Evolutionary conservation across 1,284 basidiomycete species (phyloP).

Genomic region (Phylloporus gajari): DNA sequence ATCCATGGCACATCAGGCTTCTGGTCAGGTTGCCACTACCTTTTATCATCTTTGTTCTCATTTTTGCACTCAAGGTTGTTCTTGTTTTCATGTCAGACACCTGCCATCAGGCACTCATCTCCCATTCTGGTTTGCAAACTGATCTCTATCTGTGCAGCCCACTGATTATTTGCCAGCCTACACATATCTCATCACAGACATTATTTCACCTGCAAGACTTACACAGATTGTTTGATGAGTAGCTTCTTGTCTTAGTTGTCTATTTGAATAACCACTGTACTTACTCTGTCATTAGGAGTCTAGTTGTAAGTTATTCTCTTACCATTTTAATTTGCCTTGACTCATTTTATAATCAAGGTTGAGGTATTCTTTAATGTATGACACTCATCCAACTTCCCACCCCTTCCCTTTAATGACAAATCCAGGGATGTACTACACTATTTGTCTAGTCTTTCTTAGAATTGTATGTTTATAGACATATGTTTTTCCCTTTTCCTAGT

Average conservation of each 20-base stretch:
- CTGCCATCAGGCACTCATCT: constrained; percentile 66
- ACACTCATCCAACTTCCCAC: background rate
- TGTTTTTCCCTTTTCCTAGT: constrained; percentile 10
- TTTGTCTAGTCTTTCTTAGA: constrained; percentile 51
- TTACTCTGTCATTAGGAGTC: constrained; percentile 51
- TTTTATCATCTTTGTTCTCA: background rate
- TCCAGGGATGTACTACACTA: constrained; percentile 48
- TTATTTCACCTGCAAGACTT: constrained; percentile 45
- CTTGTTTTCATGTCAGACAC: constrained; percentile 63
- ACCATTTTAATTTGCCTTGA: constrained; percentile 17
- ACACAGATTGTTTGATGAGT: constrained; percentile 59
- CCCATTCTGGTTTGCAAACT: constrained; percentile 58
- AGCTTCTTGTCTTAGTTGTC: background rate
- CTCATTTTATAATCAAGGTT: constrained; percentile 28
- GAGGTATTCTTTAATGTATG: constrained; percentile 53
- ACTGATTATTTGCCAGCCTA: constrained; percentile 54
- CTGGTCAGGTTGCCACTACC: constrained; percentile 46
- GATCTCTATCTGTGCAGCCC: too few relatives aligned
- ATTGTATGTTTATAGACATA: constrained; percentile 46
- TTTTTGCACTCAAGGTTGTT: constrained; percentile 52
- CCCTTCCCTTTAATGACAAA: constrained; percentile 13
- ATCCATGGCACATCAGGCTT: constrained; percentile 59
- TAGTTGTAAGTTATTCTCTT: constrained; percentile 51
- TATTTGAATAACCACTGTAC: background rate
- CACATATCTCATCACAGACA: constrained; percentile 50